Conservation (phyloP, 805 yeast species). For the Alloascoidea hylecoeti region DNA sequence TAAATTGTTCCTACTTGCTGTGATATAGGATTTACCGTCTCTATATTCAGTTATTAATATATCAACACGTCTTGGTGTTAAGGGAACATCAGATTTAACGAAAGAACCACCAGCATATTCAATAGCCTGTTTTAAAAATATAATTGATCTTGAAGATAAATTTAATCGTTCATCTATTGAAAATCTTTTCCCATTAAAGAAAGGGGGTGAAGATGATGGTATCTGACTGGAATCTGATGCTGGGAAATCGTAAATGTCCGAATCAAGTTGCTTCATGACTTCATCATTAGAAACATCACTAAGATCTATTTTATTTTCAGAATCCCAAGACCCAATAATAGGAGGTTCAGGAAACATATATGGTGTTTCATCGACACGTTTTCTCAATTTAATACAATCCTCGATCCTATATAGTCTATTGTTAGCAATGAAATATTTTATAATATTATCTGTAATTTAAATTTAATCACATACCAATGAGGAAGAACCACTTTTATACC, state of each 20-base stretch:
- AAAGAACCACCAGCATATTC: constrained; percentile 40
- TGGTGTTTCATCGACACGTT: constrained; percentile 34
- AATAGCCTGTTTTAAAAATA: constrained; percentile 29
- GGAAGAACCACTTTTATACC: constrained; percentile 54
- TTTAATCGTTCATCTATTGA: constrained; percentile 41
- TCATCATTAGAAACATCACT: constrained; percentile 6
- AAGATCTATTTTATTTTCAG: not conserved
- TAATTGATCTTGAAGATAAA: constrained; percentile 28
- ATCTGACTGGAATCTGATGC: too few relatives aligned
- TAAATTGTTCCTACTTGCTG: constrained; percentile 25
- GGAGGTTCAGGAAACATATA: constrained; percentile 32
- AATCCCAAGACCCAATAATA: constrained; percentile 5
- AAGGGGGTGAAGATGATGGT: not conserved
- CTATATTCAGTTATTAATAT: constrained; percentile 55
- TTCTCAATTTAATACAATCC: constrained; percentile 42
- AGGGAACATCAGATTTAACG: constrained; percentile 8
- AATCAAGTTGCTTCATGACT: constrained; percentile 1
- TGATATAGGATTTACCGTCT: constrained; percentile 37
- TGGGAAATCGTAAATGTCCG: not conserved
- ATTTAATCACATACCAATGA: constrained; percentile 25
- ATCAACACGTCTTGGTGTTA: constrained; percentile 17
- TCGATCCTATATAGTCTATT: constrained; percentile 51
- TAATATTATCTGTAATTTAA: too few relatives aligned
- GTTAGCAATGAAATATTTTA: too few relatives aligned
- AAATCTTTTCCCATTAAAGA: constrained; percentile 30